phyloP scores from a whole-genome alignment of 306 rosid genomes.

The Boehmeria nivea region DNA sequence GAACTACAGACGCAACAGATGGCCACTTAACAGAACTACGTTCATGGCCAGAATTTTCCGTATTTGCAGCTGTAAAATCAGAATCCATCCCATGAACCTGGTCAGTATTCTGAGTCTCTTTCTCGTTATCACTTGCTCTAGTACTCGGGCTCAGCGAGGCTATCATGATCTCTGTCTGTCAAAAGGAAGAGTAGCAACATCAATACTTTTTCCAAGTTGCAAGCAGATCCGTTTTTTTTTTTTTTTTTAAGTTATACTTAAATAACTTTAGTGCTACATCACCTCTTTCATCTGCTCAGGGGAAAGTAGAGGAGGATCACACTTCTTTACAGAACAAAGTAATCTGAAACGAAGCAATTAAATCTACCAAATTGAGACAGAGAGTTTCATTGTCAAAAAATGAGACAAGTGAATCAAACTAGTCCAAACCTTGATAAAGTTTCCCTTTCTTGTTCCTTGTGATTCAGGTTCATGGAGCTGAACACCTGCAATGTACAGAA shows the following conservation, averaged over 20 bases:
- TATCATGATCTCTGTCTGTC: constrained; percentile 60
- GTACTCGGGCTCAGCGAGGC: constrained; percentile 33
- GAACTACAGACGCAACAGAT: constrained; percentile 9
- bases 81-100: constrained; percentile 30
- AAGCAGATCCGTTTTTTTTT: not conserved
- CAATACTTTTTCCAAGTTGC: constrained; percentile 1
- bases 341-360: constrained; percentile 39
- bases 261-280: constrained; percentile 22
- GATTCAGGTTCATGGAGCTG: constrained; percentile 40
- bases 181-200: constrained; percentile 16
- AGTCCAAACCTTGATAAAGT: constrained; percentile 46
- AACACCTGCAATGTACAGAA: constrained; percentile 51
- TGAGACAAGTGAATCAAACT: not conserved
- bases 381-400: constrained; percentile 6
- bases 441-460: constrained; percentile 45
- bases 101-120: constrained; percentile 15
- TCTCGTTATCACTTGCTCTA: constrained; percentile 24
- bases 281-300: constrained; percentile 67
- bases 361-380: constrained; percentile 22
- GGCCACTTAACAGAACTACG: constrained; percentile 33
- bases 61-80: constrained; percentile 17
- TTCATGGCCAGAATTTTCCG: constrained; percentile 23
- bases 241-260: no score
- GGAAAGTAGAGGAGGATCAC: constrained; percentile 39
- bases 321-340: constrained; percentile 48